Evolutionary conservation across 2,329 filamentous ascomycete genomes (phyloP).

Genomic region (Botrytis squamosa): DNA sequence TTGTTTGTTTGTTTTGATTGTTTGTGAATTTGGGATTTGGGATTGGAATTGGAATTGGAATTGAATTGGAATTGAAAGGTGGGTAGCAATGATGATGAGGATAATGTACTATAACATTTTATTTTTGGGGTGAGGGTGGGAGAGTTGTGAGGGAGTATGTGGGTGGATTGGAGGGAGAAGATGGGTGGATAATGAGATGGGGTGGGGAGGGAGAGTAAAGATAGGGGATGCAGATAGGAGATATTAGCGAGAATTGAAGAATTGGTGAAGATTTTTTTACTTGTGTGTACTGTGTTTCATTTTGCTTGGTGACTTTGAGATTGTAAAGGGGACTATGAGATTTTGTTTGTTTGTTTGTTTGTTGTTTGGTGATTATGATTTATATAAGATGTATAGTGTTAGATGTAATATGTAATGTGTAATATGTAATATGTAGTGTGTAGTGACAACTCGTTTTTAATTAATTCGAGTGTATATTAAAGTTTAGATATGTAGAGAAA

Average conservation of each 20-base stretch:
- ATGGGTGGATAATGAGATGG: neutral
- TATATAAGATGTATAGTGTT: neutral
- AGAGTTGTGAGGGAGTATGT: no score
- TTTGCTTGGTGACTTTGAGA: neutral
- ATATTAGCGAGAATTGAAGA: neutral
- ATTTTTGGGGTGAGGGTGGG: neutral
- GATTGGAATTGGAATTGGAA: neutral
- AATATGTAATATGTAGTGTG: no score
- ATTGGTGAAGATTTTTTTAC: constrained; percentile 1
- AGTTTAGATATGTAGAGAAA: no score
- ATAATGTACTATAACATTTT: constrained; percentile 9
- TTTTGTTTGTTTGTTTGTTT: neutral
- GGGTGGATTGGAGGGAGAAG: neutral
- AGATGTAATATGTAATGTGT: neutral
- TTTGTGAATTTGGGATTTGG: neutral
- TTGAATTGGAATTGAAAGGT: neutral
- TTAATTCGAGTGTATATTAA: no score
- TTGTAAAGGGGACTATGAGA: neutral
- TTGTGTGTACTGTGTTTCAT: neutral
- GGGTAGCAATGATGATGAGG: neutral
- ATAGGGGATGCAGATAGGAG: neutral
- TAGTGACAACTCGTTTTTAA: no score
- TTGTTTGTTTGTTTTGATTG: neutral
- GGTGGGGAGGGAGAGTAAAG: neutral
- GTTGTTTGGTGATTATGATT: neutral